These are phyloP conservation scores for Spathaspora passalidarum DNA, from an alignment of 805 yeast genomes.

Conservation along the genomic window DNA sequence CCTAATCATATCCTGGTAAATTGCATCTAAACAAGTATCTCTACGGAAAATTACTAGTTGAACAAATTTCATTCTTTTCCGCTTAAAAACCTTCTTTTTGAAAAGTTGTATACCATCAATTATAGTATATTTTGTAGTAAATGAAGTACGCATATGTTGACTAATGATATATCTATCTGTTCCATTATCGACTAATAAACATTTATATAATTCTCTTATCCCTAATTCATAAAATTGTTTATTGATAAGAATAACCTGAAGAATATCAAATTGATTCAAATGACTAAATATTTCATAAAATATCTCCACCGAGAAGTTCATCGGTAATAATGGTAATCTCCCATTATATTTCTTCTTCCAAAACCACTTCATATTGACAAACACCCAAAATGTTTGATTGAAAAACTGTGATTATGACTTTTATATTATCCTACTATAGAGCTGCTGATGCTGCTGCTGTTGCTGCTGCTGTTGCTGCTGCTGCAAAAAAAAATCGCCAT, in stretches of 20 bases:
- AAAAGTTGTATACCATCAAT: background rate
- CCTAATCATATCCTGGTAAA: constrained; percentile 2
- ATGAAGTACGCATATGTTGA: background rate
- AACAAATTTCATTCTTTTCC: background rate
- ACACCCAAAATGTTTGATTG: too few relatives aligned
- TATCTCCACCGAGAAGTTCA: background rate
- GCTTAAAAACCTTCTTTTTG: background rate
- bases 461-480: too few relatives aligned
- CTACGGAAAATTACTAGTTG: background rate
- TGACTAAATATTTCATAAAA: background rate
- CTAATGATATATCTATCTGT: background rate
- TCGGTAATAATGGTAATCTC: background rate
- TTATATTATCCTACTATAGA: too few relatives aligned
- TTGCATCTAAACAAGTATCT: background rate
- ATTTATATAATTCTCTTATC: background rate
- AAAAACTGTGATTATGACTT: too few relatives aligned
- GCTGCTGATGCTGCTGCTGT: too few relatives aligned
- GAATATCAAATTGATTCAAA: background rate
- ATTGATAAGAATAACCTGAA: background rate
- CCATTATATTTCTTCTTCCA: background rate
- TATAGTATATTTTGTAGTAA: background rate
- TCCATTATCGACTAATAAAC: background rate
- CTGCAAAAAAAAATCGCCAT: too few relatives aligned
- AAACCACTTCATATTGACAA: background rate
- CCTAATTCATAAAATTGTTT: background rate